A percentile compares a stretch with the other conserved stretches of the same genome.
phyloP scores from a whole-genome alignment of 2,329 filamentous ascomycete genomes.

The Fusarium pininemorale region DNA sequence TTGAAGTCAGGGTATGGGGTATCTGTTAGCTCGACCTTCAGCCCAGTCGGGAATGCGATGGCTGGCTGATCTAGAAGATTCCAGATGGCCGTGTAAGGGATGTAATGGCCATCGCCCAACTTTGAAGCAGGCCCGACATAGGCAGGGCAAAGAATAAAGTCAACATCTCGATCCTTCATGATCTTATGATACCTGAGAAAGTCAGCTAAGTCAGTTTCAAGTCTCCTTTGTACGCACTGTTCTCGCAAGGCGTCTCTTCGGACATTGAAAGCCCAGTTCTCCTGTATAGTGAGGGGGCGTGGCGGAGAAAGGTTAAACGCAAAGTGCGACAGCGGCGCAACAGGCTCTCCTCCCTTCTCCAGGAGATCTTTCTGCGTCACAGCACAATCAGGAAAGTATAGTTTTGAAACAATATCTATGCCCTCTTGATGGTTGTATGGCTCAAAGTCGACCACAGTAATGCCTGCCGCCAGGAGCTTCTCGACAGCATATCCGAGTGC shows the following conservation, averaged over 20 bases:
- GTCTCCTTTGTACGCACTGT: accelerated
- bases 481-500: not conserved
- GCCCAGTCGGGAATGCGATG: not conserved
- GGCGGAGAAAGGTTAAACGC: not conserved
- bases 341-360: not conserved
- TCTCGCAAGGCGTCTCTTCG: not conserved
- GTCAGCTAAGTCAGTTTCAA: not conserved
- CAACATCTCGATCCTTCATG: not conserved
- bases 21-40: not conserved
- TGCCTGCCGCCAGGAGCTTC: not conserved
- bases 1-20: not conserved
- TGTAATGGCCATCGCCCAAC: not conserved
- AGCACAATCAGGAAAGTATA: not conserved
- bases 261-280: not conserved
- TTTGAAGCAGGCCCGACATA: not conserved
- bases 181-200: not conserved
- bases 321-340: not conserved
- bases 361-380: not conserved
- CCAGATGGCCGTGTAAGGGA: not conserved
- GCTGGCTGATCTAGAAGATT: not conserved
- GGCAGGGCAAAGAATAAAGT: not conserved
- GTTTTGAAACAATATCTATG: not conserved
- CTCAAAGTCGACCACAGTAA: not conserved
- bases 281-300: not conserved
- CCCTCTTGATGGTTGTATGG: not conserved